Conservation (phyloP, 495 filamentous ascomycete genomes). For the Hypoxylon perforatum region DNA sequence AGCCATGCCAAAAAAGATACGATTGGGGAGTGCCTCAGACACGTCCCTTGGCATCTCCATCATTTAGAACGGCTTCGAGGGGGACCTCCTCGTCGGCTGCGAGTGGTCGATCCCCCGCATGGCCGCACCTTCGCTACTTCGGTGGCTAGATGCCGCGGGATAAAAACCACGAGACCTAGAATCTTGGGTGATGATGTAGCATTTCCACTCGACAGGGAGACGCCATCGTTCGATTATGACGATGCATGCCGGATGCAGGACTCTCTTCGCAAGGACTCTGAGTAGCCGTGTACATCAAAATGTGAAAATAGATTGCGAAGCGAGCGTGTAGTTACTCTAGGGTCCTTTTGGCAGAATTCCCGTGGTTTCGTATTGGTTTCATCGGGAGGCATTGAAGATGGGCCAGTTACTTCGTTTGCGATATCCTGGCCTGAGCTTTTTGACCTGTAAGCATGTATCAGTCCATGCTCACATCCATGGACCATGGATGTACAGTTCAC, state of each 20-base stretch:
- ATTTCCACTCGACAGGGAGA: slow-evolving; percentile 2
- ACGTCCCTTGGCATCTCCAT: slow-evolving; percentile 10
- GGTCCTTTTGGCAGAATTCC: slow-evolving; percentile 25
- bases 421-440: slow-evolving; percentile 18
- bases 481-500: too few relatives aligned
- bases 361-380: slow-evolving; percentile 42
- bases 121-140: not conserved
- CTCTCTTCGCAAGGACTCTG: slow-evolving; percentile 17
- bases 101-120: slow-evolving; percentile 30
- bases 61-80: not conserved
- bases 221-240: slow-evolving; percentile 40
- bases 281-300: slow-evolving; percentile 14
- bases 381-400: slow-evolving; percentile 17
- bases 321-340: slow-evolving; percentile 9
- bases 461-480: too few relatives aligned
- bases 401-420: slow-evolving; percentile 4
- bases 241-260: slow-evolving; percentile 7
- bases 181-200: slow-evolving; percentile 6
- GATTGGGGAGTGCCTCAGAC: slow-evolving; percentile 25
- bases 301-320: slow-evolving; percentile 14
- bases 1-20: slow-evolving; percentile 10
- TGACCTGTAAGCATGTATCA: not conserved
- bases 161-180: slow-evolving; percentile 6
- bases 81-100: not conserved
- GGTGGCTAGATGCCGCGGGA: slow-evolving; percentile 2